Evolutionary conservation across 768 basidiomycete species (phyloP), one percentile per base, ranked within the genome.

Genomic region (Leccinum sublutescens): DNA sequence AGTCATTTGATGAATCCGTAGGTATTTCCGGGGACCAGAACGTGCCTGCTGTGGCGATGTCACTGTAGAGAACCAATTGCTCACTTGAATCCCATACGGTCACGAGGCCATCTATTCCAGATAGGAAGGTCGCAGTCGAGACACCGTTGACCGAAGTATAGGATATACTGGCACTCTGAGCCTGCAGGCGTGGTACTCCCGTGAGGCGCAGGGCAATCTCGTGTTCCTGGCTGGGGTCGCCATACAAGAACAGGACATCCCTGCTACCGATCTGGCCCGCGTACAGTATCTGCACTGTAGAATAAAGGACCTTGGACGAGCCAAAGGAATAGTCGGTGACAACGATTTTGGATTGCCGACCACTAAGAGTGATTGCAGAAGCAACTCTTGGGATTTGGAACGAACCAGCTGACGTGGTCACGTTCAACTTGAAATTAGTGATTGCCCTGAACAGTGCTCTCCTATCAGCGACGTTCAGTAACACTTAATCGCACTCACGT

Each of bases 21-120:
- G 85, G 71, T 47, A 93, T 77, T 17, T 82, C 79, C 2, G 93
- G 93, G 5, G 87, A 79, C 85, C 88, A 94, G 76, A 91, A 91
- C 0, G 85, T 87, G 31, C 79, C 82, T 3, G 87, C 86, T 0
- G 87, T 88, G 14, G 67, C 74, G 0, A 84, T 79, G 66, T 93
- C 90, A 7, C 84, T 82, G 65, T 79, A 91, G 12, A 93, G 73
- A 27, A 94, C 71, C 19, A 92, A 78, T 64, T 89, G 87, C 1
- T 79, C 80, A 48, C 81, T 76, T 0, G 87, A 85, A 61, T 91
- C 89, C 77, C 82, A 84, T 27, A 90, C 65, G 0, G 87, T 84
- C 45, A 87, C 75, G 4, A 89, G 73, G 4, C 85, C 86, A 34
- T 77, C 65, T 55, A 83, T 74, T 6, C 88, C 89, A 0, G 81